These are phyloP conservation scores for Penicillium brevicompactum DNA, from an alignment of 2,329 filamentous ascomycete species.

Conservation along the genomic window DNA sequence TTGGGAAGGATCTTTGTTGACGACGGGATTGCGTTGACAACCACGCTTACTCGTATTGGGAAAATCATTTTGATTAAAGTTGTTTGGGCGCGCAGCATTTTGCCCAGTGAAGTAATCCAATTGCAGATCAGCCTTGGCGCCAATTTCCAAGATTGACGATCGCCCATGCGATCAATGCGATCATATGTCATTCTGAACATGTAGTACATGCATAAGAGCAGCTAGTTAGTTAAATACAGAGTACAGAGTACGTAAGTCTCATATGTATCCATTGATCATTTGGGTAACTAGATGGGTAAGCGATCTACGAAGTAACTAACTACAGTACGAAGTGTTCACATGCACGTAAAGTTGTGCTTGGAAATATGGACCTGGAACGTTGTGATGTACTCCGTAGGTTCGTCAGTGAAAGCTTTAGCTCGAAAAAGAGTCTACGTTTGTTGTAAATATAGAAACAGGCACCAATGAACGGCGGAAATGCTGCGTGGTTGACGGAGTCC, in stretches of 20 bases:
- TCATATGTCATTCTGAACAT: neutral
- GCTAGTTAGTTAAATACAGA: neutral
- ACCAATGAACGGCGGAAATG: neutral
- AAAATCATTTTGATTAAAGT: neutral
- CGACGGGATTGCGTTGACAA: neutral
- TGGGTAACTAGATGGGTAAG: neutral
- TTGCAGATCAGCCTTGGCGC: neutral
- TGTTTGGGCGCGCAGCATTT: neutral
- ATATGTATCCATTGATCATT: neutral
- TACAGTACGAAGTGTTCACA: too few species aligned
- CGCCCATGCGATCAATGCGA: neutral
- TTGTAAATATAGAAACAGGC: constrained; percentile 8
- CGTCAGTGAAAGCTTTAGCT: neutral
- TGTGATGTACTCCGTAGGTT: neutral
- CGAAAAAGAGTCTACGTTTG: neutral
- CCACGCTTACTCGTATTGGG: neutral
- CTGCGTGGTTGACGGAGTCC: neutral
- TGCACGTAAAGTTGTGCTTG: neutral
- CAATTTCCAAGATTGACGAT: neutral
- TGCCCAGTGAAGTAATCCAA: neutral
- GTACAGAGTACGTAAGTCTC: neutral
- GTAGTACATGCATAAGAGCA: neutral
- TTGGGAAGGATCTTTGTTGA: neutral
- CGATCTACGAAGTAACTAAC: neutral
- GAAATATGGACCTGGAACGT: neutral